Percentiles rank a stretch among this genome's conserved stretches.
phyloP scores from a whole-genome alignment of 2,329 filamentous ascomycete species.

The Canariomyces notabilis region DNA sequence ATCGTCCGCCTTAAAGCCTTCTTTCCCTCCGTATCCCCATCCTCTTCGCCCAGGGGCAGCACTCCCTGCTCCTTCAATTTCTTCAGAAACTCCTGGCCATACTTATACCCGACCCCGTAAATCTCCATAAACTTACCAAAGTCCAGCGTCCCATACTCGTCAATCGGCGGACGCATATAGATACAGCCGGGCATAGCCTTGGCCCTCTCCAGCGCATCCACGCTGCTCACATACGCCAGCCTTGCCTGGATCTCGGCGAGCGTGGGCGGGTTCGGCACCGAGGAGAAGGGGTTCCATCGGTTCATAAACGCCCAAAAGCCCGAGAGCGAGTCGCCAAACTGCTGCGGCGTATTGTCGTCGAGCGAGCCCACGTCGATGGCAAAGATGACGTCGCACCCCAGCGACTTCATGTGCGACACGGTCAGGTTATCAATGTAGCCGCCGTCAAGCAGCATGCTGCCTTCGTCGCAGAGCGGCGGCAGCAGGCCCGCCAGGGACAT shows the following conservation, averaged over 20 bases:
- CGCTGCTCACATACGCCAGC: constrained; percentile 88
- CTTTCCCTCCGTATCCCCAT: constrained; percentile 71
- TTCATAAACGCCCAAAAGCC: constrained; percentile 94
- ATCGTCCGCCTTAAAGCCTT: constrained; percentile 71
- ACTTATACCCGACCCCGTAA: constrained; percentile 81
- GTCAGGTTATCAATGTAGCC: constrained; percentile 97
- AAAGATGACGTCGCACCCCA: constrained; percentile 91
- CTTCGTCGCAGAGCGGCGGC: constrained; percentile 92
- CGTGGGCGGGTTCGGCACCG: constrained; percentile 85
- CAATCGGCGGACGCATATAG: constrained; percentile 94
- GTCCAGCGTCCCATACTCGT: constrained; percentile 87
- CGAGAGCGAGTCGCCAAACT: constrained; percentile 88
- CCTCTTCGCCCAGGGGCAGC: constrained; percentile 62
- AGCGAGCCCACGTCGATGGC: constrained; percentile 90
- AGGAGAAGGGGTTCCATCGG: constrained; percentile 93
- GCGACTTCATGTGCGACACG: constrained; percentile 91
- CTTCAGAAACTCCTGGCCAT: constrained; percentile 73
- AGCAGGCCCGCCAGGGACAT: constrained; percentile 94
- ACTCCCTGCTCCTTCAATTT: constrained; percentile 73
- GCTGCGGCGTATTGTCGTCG: constrained; percentile 87
- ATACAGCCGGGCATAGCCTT: constrained; percentile 87
- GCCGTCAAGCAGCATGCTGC: constrained; percentile 92
- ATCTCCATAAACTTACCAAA: constrained; percentile 99
- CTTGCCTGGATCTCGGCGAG: constrained; percentile 93
- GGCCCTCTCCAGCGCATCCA: constrained; percentile 88